phyloP scores from a whole-genome alignment of 2,329 filamentous ascomycete species.

The Fusarium liriodendri region DNA sequence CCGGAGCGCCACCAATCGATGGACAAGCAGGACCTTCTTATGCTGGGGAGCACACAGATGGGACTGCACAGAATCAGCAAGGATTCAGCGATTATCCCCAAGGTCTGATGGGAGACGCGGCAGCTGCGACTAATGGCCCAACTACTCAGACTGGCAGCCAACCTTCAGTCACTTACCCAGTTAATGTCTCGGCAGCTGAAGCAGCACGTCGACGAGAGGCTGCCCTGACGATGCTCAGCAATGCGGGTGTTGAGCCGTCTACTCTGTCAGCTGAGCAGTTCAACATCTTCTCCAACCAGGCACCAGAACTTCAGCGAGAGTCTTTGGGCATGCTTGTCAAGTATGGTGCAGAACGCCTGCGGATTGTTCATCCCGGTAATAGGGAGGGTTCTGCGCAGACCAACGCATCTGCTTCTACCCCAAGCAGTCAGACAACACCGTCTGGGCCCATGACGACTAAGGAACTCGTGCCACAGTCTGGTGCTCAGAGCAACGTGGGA shows the following conservation, averaged over 20 bases:
- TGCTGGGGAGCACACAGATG: conserved; percentile 8
- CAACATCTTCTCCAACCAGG: conserved; percentile 69
- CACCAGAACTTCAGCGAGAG: conserved; percentile 64
- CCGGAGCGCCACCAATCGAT: conserved; percentile 9
- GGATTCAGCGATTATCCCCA: conserved; percentile 30
- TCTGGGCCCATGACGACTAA: conserved; percentile 47
- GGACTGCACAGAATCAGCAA: conserved; percentile 10
- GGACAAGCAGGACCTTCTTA: conserved; percentile 18
- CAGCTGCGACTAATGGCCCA: conserved; percentile 14
- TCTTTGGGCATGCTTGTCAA: conserved; percentile 67
- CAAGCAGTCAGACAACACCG: conserved; percentile 35
- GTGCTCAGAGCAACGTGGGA: conserved; percentile 19
- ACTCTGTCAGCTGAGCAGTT: conserved; percentile 67
- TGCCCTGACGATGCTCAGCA: conserved; percentile 60
- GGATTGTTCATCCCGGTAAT: conserved; percentile 66
- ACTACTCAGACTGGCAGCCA: conserved; percentile 10
- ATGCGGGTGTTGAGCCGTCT: conserved; percentile 61
- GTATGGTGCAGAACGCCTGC: conserved; percentile 67
- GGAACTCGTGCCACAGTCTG: conserved; percentile 45
- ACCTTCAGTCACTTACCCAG: conserved; percentile 36
- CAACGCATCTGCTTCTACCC: conserved; percentile 38
- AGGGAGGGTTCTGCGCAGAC: conserved; percentile 46
- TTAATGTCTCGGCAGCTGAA: conserved; percentile 57
- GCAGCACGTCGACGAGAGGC: conserved; percentile 61
- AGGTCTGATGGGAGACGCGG: conserved; percentile 17